Base-by-base conservation (phyloP, 2,329 filamentous ascomycete species). In the Phialemoniopsis sp. region DNA sequence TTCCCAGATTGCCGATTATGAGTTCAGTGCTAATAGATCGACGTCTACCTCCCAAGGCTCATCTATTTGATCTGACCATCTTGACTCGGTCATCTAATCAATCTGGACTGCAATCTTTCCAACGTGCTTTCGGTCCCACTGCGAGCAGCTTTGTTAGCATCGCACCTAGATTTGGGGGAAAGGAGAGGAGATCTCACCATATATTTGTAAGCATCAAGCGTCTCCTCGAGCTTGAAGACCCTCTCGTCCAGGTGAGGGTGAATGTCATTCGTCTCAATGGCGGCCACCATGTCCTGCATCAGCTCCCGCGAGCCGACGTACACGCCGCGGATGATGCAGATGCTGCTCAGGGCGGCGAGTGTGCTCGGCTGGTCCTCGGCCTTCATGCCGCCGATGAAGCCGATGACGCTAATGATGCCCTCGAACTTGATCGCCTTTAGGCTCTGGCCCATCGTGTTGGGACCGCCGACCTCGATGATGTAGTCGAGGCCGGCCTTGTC, bases 401-500 rank as follows among this genome's bases (percentile, higher is more conserved):
- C 68, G 42, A 70, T 64, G 31, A 69, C 45, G 34, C 52, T 60
- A 31, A 61, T 54, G 36, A 59, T 39, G 16, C 58, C 58, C 41
- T 60, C 58, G 31, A 49, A 50, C 41, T 53, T 56, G 43, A 60
- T 46, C 13, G 57, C 57, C 33, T 36, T 38, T 21, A 57, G 36
- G 29, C 49, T 55, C 51, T 74, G 68, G 13, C 57, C 57, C 51
- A 79, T 61, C 2, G 75, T 78, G 10, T 57, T 63, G 0, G 66
- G 63, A 0, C 76, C 76, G 17, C 76, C 77, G 5, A 80, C 72
- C 51, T 82, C 77, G 26, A 80, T 52, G 31, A 81, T 58, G 41
- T 75, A 64, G 45, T 77, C 62, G 4, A 78, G 69, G 12, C 78
- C 78, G 3, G 48, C 49, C 2, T 59, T 59, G 9, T 57, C 52